phyloP scores from a whole-genome alignment of 2,329 filamentous ascomycete species.

The Neopestalotiopsis rosae region DNA sequence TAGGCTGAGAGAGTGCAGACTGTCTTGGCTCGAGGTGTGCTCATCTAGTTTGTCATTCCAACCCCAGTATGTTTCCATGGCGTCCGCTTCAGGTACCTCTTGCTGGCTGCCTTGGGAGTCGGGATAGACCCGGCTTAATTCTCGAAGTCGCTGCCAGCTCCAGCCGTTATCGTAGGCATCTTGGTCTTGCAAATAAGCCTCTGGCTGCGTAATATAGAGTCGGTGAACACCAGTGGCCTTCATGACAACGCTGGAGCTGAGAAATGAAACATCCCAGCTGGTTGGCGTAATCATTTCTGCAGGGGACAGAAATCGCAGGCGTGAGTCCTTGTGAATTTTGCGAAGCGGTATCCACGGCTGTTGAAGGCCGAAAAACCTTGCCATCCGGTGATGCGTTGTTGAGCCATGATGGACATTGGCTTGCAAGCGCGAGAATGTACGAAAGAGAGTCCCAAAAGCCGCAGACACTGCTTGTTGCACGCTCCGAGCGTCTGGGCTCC shows the following conservation, averaged over 20 bases:
- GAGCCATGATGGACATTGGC: constrained; percentile 37
- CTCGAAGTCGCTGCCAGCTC: constrained; percentile 74
- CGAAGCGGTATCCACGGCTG: constrained; percentile 77
- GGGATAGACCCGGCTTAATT: constrained; percentile 62
- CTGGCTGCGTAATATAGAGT: constrained; percentile 77
- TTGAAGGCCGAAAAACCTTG: constrained; percentile 64
- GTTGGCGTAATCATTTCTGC: constrained; percentile 76
- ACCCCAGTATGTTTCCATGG: constrained; percentile 69
- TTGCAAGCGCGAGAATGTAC: constrained; percentile 45
- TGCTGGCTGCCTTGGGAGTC: constrained; percentile 48
- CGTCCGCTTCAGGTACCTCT: constrained; percentile 65
- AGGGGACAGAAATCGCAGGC: constrained; percentile 72
- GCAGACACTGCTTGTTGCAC: constrained; percentile 67
- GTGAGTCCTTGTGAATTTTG: constrained; percentile 76
- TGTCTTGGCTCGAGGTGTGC: constrained; percentile 46
- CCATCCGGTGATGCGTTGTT: constrained; percentile 39
- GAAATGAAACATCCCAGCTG: constrained; percentile 73
- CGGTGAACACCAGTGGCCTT: constrained; percentile 66
- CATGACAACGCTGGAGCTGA: constrained; percentile 76
- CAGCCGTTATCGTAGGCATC: constrained; percentile 61
- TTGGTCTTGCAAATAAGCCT: constrained; percentile 73
- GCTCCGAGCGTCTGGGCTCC: constrained; percentile 68
- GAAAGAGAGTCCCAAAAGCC: constrained; percentile 65
- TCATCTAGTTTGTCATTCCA: constrained; percentile 71
- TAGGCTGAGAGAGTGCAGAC: constrained; percentile 46